These are phyloP conservation scores for Saturnispora sanitii DNA, from an alignment of 805 yeast genomes.

Conservation along the genomic window DNA sequence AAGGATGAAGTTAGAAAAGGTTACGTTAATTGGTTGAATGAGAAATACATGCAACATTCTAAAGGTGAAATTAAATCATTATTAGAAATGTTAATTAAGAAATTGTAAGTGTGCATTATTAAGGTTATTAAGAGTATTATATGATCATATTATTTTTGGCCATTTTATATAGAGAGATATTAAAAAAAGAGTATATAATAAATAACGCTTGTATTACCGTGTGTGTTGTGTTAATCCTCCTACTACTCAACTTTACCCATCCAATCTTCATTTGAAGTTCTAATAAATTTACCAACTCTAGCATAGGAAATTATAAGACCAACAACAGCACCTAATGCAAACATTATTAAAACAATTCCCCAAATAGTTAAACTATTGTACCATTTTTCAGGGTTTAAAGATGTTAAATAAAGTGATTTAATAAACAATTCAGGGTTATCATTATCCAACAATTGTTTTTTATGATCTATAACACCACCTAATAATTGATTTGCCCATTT, in stretches of 20 bases:
- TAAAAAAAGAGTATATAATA: not conserved
- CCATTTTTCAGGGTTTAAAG: no score
- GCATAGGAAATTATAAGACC: conserved; percentile 21
- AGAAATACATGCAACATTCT: conserved; percentile 16
- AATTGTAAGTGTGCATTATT: no score
- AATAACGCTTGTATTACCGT: no score
- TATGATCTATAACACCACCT: not conserved
- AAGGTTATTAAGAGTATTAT: no score
- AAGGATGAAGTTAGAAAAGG: conserved; percentile 25
- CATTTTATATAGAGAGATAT: not conserved
- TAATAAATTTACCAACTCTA: conserved; percentile 19
- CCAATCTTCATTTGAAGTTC: conserved; percentile 12
- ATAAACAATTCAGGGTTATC: conserved; percentile 7
- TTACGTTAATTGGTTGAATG: conserved; percentile 27
- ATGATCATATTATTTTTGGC: no score
- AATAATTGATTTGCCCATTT: conserved; percentile 35
- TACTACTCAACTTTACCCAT: conserved; percentile 22
- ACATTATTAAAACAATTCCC: conserved; percentile 6
- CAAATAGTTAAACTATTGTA: not conserved
- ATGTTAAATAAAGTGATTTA: no score
- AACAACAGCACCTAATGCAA: conserved; percentile 11
- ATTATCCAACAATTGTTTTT: not conserved
- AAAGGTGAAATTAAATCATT: conserved; percentile 18
- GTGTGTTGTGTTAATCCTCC: no score
- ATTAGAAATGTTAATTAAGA: conserved; percentile 19